These are phyloP conservation scores for Trypanosoma vivax DNA, from an alignment of 208 protist species.

Conservation along the genomic window DNA sequence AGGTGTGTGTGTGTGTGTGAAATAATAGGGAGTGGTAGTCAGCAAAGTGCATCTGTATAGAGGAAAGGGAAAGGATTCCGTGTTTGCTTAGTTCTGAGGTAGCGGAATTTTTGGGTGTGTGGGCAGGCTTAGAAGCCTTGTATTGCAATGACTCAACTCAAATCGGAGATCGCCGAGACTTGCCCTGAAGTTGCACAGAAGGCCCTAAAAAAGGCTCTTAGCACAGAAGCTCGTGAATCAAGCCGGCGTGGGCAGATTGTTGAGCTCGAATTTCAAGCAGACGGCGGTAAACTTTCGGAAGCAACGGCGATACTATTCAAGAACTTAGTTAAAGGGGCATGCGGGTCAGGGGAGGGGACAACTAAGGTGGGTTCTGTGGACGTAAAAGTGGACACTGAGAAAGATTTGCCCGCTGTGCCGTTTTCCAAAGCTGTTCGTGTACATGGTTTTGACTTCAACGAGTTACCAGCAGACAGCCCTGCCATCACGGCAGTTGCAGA, in stretches of 20 bases:
- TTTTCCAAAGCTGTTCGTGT: conserved; percentile 56
- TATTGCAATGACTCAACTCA: too few species aligned
- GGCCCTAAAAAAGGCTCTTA: conserved; percentile 52
- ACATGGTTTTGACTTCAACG: conserved; percentile 57
- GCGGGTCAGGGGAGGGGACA: conserved; percentile 63
- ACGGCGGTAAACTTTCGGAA: conserved; percentile 28
- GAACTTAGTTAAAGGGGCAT: conserved; percentile 67
- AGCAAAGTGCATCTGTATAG: too few species aligned
- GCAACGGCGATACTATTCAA: conserved; percentile 39
- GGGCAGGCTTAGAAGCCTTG: too few species aligned
- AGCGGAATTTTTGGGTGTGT: too few species aligned
- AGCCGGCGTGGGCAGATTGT: conserved; percentile 17
- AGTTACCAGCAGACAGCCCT: conserved; percentile 53
- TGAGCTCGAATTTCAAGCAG: conserved; percentile 33
- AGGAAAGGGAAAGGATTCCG: too few species aligned
- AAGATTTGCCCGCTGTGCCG: conserved; percentile 22
- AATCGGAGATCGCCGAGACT: too few species aligned
- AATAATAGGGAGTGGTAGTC: too few species aligned
- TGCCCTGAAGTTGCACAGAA: conserved; percentile 55
- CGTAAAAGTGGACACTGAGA: conserved; percentile 45
- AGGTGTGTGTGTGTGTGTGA: too few species aligned
- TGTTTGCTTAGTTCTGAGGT: too few species aligned
- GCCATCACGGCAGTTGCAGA: conserved; percentile 66
- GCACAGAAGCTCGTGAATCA: conserved; percentile 22
- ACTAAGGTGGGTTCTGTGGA: conserved; percentile 52